Evolutionary conservation across 2,329 filamentous ascomycete genomes (phyloP), one percentile per base, ranked within the genome.

Genomic region (Ophiocordyceps camponoti-floridani): DNA sequence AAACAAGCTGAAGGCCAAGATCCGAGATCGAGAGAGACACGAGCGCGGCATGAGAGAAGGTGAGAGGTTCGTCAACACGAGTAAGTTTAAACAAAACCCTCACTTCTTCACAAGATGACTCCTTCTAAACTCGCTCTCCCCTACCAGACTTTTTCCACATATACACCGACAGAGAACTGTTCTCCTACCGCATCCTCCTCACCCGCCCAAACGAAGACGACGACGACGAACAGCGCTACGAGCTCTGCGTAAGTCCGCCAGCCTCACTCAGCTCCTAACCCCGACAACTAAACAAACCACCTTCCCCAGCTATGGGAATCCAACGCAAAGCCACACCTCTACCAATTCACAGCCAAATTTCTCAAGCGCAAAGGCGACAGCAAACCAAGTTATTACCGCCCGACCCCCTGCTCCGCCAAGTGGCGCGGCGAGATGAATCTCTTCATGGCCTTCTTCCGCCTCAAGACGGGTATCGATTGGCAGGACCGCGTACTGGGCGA

Each of bases 221-320:
- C 55, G 37, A 58, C 48, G 55, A 58, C 11, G 70, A 71, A 37
- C 74, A 85, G 53, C 74, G 70, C 35, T 79, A 75, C 38, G 62
- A 66, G 0, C 58, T 84, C 2, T 72, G 68, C 47, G 79, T 83
- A 62, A 61, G 73, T 61, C 5, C 6, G 5, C 23, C 23, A 23
- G 23, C 23, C 23, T 23, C 23, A 5, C 23, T 5, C 3, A 23
- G 23, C 23, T 5, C 23, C 23, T 23, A 23, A 23, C 23, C 23
- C 23, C 23, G 5, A 23, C 23, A 23, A 23, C 23, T 23, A 23
- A 23, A 38, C 26, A 23, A n/a, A 14, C n/a, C 35, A 14, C n/a
- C n/a, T n/a, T 2, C 26, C 23, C 42, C 8, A 86, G 79, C 66
- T 88, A 43, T 84, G 77, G 62, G 75, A 85, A 57, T 81, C 78